Conservation (phyloP, 2,329 filamentous ascomycete species). For the Orbilia blumenaviensis region DNA sequence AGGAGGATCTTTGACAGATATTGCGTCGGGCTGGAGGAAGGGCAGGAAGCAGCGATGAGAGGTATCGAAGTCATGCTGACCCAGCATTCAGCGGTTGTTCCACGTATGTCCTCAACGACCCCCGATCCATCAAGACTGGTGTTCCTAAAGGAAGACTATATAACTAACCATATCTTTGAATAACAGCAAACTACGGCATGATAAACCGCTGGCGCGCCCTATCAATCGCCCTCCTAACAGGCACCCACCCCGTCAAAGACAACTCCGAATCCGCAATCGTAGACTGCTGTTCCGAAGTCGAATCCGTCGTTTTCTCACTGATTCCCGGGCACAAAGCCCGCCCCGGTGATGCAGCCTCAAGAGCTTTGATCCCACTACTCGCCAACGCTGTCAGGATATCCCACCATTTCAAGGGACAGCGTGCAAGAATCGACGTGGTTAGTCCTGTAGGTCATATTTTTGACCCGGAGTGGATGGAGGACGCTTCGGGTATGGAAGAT, state of each 20-base stretch:
- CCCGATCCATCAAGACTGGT: neutral
- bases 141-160: no score
- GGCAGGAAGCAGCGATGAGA: slow-evolving; percentile 40
- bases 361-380: slow-evolving; percentile 42
- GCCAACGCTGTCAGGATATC: slow-evolving; percentile 44
- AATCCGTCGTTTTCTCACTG: slow-evolving; percentile 51
- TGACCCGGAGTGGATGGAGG: slow-evolving; percentile 54
- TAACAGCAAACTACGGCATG: slow-evolving; percentile 47
- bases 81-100: neutral
- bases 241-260: slow-evolving; percentile 45
- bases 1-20: slow-evolving; percentile 45
- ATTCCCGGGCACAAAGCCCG: slow-evolving; percentile 46
- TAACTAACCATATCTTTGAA: neutral
- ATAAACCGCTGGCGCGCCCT: slow-evolving; percentile 53
- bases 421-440: slow-evolving; percentile 45
- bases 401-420: slow-evolving; percentile 48
- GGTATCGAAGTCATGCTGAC: slow-evolving; percentile 45
- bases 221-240: slow-evolving; percentile 37
- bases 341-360: slow-evolving; percentile 40
- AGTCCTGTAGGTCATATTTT: slow-evolving; percentile 46
- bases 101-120: slow-evolving; percentile 30
- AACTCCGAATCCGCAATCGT: slow-evolving; percentile 47
- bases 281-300: slow-evolving; percentile 51
- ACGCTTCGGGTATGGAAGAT: slow-evolving; percentile 43
- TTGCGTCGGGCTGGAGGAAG: slow-evolving; percentile 42